phyloP scores from a whole-genome alignment of 2,329 filamentous ascomycete genomes.

The Hypoxylon sp. region DNA sequence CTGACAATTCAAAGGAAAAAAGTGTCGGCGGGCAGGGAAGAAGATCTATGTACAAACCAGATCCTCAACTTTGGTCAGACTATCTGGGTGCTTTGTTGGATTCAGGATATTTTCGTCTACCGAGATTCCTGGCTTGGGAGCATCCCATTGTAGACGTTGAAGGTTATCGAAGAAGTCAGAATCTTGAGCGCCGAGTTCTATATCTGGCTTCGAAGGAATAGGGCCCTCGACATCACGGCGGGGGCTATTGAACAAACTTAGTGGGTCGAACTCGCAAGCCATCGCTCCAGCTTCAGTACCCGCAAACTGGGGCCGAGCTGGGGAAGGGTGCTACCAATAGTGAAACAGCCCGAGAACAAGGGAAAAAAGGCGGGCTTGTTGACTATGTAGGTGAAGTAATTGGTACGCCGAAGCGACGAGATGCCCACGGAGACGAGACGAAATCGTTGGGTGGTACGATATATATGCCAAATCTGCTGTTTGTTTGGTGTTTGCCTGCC shows the following conservation, averaged over 20 bases:
- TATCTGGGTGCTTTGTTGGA: background rate
- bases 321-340: background rate
- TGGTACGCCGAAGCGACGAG: background rate
- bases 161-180: background rate
- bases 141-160: background rate
- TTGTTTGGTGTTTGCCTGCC: background rate
- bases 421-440: too few relatives aligned
- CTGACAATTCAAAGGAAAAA: too few relatives aligned
- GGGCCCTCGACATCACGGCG: too few relatives aligned
- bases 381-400: background rate
- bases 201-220: background rate
- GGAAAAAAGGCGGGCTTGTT: too few relatives aligned
- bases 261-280: constrained; percentile 8
- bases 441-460: too few relatives aligned
- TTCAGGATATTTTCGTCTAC: too few relatives aligned
- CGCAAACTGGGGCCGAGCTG: background rate
- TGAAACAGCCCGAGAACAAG: background rate
- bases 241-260: background rate
- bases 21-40: too few relatives aligned
- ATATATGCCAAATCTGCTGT: too few relatives aligned
- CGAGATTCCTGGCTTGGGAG: background rate
- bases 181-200: background rate
- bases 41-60: too few relatives aligned
- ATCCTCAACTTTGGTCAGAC: background rate
- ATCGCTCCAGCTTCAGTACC: background rate